Conservation (phyloP, 768 basidiomycete species). For the Candolleomyces eurysporus region DNA sequence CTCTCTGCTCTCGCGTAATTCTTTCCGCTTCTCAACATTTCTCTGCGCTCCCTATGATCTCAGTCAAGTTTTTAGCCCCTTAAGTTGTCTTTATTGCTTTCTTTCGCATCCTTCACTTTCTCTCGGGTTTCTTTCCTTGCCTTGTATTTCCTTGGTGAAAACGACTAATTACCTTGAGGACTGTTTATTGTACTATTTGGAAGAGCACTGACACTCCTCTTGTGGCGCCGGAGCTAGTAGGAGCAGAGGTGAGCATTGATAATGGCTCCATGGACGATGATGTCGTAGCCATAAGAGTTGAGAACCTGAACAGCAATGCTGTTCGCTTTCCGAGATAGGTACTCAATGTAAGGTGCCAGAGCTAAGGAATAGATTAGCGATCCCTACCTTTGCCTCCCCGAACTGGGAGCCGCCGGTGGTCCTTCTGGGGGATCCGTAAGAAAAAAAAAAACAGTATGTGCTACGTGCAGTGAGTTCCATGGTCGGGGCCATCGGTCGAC, state of each 20-base stretch:
- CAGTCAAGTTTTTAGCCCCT: too few relatives aligned
- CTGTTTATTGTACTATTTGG: too few relatives aligned
- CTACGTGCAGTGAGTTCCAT: constrained; percentile 35
- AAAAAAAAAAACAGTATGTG: not conserved
- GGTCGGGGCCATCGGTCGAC: constrained; percentile 35
- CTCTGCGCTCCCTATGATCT: too few relatives aligned
- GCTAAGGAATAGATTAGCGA: not conserved
- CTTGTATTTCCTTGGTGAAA: too few relatives aligned
- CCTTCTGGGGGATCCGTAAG: constrained; percentile 10
- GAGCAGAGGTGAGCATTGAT: not conserved
- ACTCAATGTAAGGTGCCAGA: not conserved
- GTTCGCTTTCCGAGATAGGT: constrained; percentile 15
- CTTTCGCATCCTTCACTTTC: too few relatives aligned
- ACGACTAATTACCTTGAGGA: too few relatives aligned
- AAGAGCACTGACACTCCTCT: constrained; percentile 14
- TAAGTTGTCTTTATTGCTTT: too few relatives aligned
- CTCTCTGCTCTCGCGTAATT: too few relatives aligned
- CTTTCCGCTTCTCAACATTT: too few relatives aligned
- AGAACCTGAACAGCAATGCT: constrained; percentile 44
- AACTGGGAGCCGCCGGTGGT: constrained; percentile 22
- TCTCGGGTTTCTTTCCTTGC: too few relatives aligned
- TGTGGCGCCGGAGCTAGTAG: constrained; percentile 13
- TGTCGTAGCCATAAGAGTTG: constrained; percentile 24
- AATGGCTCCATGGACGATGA: not conserved
- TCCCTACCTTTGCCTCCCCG: constrained; percentile 20